Conservation (phyloP, 192 early-diverging fungal species). For the Entrophospora sp. region DNA sequence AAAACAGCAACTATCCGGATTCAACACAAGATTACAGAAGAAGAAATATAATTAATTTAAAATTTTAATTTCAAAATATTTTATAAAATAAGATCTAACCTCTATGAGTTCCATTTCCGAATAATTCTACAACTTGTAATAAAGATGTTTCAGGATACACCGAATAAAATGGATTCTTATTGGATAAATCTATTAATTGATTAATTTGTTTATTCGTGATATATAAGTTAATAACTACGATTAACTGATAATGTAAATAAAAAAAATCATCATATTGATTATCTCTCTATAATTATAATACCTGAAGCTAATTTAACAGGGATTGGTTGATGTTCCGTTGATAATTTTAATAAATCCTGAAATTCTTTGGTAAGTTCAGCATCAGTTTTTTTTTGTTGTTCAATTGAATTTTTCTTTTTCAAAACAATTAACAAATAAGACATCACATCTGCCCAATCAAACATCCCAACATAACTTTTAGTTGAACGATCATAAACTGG, state of each 20-base stretch:
- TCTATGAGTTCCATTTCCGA: conserved; percentile 69
- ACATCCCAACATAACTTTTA: conserved; percentile 70
- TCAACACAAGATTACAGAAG: not conserved
- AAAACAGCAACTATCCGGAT: conserved; percentile 55
- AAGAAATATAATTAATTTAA: not conserved
- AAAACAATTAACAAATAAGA: conserved; percentile 62
- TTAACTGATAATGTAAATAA: no score
- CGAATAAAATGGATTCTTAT: conserved; percentile 76
- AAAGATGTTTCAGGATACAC: conserved; percentile 69
- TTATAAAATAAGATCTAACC: conserved; percentile 21
- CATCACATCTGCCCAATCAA: conserved; percentile 75
- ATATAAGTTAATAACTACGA: not conserved
- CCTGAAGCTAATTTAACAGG: conserved; percentile 58
- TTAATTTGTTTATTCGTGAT: no score
- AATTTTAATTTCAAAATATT: not conserved
- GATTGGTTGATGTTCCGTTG: conserved; percentile 39
- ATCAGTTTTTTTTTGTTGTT: conserved; percentile 19
- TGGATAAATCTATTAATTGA: conserved; percentile 69
- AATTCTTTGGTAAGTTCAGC: conserved; percentile 44
- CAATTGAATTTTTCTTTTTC: conserved; percentile 37
- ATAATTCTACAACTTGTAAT: conserved; percentile 58
- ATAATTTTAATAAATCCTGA: conserved; percentile 44
- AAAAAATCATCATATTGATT: no score
- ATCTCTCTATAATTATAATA: conserved; percentile 19
- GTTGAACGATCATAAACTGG: conserved; percentile 59